phyloP scores from a whole-genome alignment of 148 eudicot species.

The Chenopodium album region DNA sequence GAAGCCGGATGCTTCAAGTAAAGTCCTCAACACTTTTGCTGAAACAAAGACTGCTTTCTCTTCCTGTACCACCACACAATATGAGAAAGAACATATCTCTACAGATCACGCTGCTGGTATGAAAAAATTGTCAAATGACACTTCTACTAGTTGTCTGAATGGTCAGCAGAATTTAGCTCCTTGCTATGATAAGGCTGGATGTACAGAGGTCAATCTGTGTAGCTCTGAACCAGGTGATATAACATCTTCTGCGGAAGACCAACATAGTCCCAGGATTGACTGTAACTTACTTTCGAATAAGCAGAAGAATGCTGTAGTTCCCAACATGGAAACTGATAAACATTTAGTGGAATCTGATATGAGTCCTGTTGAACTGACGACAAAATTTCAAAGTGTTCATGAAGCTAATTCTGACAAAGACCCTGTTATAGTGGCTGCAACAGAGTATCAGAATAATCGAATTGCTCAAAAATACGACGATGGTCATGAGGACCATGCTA shows the following conservation, averaged over 20 bases:
- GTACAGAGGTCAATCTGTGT: conserved; percentile 21
- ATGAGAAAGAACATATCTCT: conserved; percentile 29
- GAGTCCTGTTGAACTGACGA: conserved; percentile 23
- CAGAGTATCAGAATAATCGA: conserved; percentile 19
- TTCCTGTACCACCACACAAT: conserved; percentile 32
- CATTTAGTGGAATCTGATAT: conserved; percentile 29
- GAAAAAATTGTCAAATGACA: conserved; percentile 24
- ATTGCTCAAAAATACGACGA: conserved; percentile 23
- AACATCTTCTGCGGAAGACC: conserved; percentile 30
- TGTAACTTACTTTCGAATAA: conserved; percentile 15
- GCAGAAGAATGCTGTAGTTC: conserved; percentile 26
- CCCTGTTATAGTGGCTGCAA: conserved; percentile 23
- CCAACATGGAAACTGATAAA: conserved; percentile 25
- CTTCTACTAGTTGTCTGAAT: conserved; percentile 29
- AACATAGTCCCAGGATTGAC: conserved; percentile 19
- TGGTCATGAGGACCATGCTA: conserved; percentile 29
- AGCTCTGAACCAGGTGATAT: conserved; percentile 23
- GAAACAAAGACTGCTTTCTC: conserved; percentile 34
- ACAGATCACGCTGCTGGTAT: conserved; percentile 23
- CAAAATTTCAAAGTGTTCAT: conserved; percentile 25
- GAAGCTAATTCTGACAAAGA: conserved; percentile 25
- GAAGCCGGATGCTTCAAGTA: conserved; percentile 31
- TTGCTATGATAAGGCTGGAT: conserved; percentile 22
- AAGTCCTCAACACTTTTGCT: conserved; percentile 34
- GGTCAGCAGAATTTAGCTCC: conserved; percentile 24